Evolutionary conservation across 2,329 filamentous ascomycete species (phyloP), one percentile per base, ranked within the genome.

Genomic region (Cytospora schulzeri): DNA sequence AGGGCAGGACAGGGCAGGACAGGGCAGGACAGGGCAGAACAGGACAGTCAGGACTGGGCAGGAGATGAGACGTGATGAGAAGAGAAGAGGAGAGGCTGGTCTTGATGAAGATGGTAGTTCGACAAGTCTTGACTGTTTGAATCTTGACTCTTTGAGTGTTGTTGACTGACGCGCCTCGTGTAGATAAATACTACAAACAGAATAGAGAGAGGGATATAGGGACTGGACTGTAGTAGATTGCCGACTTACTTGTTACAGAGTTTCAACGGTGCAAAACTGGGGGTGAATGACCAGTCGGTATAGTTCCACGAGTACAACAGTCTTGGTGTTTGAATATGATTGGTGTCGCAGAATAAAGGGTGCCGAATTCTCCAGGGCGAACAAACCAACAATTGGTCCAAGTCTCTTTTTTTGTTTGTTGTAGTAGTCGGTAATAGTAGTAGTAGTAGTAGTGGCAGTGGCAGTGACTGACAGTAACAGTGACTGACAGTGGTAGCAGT

Each of bases 341-440:
- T 61, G 59, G 59, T 61, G 59, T 61, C 33, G 51, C 38, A 50
- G 54, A 60, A 22, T 3, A 22, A 22, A 22, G 41, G n/a, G 41
- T 48, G 8, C 41, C 41, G n/a, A 22, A 24, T n/a, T 35, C 11
- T 12, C 45, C 35, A 61, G 38, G 59, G 59, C 59, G 59, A 45
- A 61, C 51, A 56, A 61, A 53, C 35, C 59, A 61, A 28, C 52
- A 61, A 61, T 61, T 61, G 59, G 59, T 26, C 59, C 52, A 48
- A 56, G 59, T 61, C n/a, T 35, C 24, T 19, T 50, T 31, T 33
- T 29, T 50, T 45, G 59, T 61, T 52, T 38, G 45, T 41, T 35
- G 38, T n/a, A 8, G 19, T n/a, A 19, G 38, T 17, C 12, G 15
- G 35, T 38, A 4, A 38, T 17, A 38, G 35, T 38, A 12, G 35